Base-by-base conservation (phyloP, 352 stramenopile genomes). In the Pythium monospermum region DNA sequence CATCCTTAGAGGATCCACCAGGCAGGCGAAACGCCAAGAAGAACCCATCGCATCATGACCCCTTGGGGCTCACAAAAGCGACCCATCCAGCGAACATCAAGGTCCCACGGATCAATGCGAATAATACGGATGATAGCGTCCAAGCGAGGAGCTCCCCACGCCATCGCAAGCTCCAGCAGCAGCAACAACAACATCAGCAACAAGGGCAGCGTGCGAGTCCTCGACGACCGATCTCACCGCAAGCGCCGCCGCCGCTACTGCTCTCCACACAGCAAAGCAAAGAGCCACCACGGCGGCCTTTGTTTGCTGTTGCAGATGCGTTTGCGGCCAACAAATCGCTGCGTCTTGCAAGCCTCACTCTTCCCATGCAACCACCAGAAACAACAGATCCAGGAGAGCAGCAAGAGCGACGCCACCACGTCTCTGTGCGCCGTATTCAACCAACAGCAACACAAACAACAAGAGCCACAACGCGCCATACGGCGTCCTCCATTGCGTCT, bases 251-350 rank as follows among this genome's bases (percentile, higher is more conserved):
- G n/a, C n/a, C n/a, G n/a, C n/a, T n/a, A n/a, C n/a, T n/a, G n/a
- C n/a, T n/a, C n/a, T n/a, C n/a, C n/a, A n/a, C n/a, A n/a, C n/a
- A n/a, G n/a, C n/a, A 35, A 35, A 35, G 7, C 30, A 35, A 13
- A 13, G 7, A 35, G 13, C 30, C 30, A 30, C 51, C 8, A 37
- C 40, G 37, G 10, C n/a, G n/a, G 30, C 10, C 10, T 30, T n/a
- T 32, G 19, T 11, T 19, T 52, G 10, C 22, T 6, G 62, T 35
- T 1, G 53, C 56, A 12, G 59, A 80, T 23, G 59, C 49, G 19
- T 84, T 84, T 39, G 72, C 67, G 25, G 66, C 69, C 0, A 68
- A 71, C 38, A 67, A 50, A 33, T 85, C 76, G 0, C 57, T 80
- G 2, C 68, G 71, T 10, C 59, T 83, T 8, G 58, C 31, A 25